Evolutionary conservation across 2,329 filamentous ascomycete genomes (phyloP), one percentile per base, ranked within the genome.

Genomic region (Alternaria viburni): DNA sequence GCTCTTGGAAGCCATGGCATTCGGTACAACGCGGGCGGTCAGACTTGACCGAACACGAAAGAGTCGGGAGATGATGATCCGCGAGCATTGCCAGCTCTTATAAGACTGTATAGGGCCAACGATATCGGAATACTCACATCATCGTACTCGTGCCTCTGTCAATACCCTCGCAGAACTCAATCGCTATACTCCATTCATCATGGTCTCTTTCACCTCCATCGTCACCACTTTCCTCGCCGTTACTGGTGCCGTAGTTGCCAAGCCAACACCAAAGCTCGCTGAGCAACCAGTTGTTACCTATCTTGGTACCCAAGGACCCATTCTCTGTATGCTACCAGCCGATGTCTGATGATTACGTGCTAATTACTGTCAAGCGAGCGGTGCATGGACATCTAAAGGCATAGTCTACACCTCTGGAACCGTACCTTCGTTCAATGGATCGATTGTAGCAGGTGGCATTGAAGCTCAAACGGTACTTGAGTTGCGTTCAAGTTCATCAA

Each of bases 401-500:
- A 71, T 78, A 50, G 74, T 77, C 32, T 76, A 71, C 56, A 77
- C 74, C 12, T 71, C 74, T 3, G 74, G 75, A 25, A 78, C 74
- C 1, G 71, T 76, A 1, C 74, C 72, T 5, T 71, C 68, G 0
- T 65, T 74, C 57, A 77, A 78, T 13, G 73, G 73, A 11, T 70
- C 67, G 30, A 74, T 74, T 6, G 65, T 75, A 25, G 32, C 65
- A 10, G 71, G 73, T 3, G 71, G 73, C 7, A 76, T 74, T 21
- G 67, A 73, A 47, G 68, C 68, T 26, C 71, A 75, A 60, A 75
- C 73, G 2, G 73, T 75, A 68, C 6, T 57, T 23, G 1, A 17
- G 13, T 3, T 17, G 1, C 8, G 0, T 6, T 0, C 1, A 10
- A 3, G 3, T 41, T 49, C 21, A 19, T 3, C 3, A 13, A 1